These are phyloP conservation scores for Stagonosporopsis vannaccii DNA, from an alignment of 2,329 filamentous ascomycete species.

Conservation along the genomic window DNA sequence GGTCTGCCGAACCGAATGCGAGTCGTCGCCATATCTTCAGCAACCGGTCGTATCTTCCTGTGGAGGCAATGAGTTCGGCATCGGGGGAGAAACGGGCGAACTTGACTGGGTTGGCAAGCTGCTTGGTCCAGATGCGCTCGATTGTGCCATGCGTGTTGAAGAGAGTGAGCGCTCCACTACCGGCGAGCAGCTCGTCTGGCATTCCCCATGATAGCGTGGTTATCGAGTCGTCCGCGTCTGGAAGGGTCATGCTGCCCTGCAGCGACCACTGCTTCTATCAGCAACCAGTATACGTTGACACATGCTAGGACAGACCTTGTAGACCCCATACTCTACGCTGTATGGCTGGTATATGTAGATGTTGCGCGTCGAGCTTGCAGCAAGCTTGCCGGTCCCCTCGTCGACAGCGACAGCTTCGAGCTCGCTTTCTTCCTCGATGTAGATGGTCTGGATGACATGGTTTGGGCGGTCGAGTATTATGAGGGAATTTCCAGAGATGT, in stretches of 20 bases:
- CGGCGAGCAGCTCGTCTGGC: constrained; percentile 83
- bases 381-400: constrained; percentile 83
- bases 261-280: constrained; percentile 61
- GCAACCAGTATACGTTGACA: constrained; percentile 21
- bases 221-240: constrained; percentile 57
- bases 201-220: constrained; percentile 84
- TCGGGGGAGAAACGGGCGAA: constrained; percentile 84
- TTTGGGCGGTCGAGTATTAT: constrained; percentile 79
- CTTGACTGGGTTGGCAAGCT: constrained; percentile 75
- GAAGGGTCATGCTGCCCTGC: constrained; percentile 64
- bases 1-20: constrained; percentile 81
- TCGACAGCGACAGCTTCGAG: constrained; percentile 83
- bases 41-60: constrained; percentile 78
- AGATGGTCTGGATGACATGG: constrained; percentile 85
- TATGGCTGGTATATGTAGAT: constrained; percentile 83
- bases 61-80: constrained; percentile 83
- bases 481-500: constrained; percentile 88
- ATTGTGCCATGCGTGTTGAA: constrained; percentile 65
- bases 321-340: constrained; percentile 70
- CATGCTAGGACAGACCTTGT: constrained; percentile 67
- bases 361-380: constrained; percentile 70
- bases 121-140: constrained; percentile 74
- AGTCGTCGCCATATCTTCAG: constrained; percentile 93
- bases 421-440: constrained; percentile 74
- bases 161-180: constrained; percentile 72